Conservation (phyloP, 108 stramenopile genomes). For the Licmophora abbreviata region DNA sequence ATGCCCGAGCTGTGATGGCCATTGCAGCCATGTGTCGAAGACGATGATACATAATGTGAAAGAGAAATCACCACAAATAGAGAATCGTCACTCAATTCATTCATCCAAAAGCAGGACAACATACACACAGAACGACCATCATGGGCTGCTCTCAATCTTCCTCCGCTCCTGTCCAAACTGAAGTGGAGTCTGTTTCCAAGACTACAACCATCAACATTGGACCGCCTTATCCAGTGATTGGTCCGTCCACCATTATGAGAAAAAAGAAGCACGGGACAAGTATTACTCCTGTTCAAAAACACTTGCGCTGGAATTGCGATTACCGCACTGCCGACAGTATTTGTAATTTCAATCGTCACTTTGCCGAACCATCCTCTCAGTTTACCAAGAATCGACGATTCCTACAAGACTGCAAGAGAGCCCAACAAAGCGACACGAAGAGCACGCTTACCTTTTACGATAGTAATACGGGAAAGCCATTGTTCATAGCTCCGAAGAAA, state of each 20-base stretch:
- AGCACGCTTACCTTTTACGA: slow-evolving; percentile 36
- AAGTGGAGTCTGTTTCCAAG: no score
- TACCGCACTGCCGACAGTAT: slow-evolving; percentile 63
- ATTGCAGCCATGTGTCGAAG: not conserved
- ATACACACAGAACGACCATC: no score
- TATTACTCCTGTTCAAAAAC: slow-evolving; percentile 56
- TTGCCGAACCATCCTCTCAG: slow-evolving; percentile 54
- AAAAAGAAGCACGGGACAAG: slow-evolving; percentile 68
- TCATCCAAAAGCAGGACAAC: no score
- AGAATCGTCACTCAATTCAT: not conserved
- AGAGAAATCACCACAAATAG: not conserved
- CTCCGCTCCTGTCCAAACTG: not conserved
- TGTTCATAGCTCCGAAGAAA: slow-evolving; percentile 38
- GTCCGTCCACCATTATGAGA: slow-evolving; percentile 49
- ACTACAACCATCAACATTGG: not conserved
- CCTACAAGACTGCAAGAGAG: not conserved
- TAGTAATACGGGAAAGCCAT: slow-evolving; percentile 32
- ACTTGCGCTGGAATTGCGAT: slow-evolving; percentile 72
- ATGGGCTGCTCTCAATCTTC: not conserved
- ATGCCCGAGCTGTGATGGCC: not conserved
- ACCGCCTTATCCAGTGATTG: not conserved
- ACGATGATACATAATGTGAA: not conserved
- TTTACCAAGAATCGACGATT: no score
- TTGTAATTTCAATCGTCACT: slow-evolving; percentile 76
- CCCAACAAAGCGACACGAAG: not conserved